Base-by-base conservation (phyloP, 306 rosid species). In the Senna siamea region DNA sequence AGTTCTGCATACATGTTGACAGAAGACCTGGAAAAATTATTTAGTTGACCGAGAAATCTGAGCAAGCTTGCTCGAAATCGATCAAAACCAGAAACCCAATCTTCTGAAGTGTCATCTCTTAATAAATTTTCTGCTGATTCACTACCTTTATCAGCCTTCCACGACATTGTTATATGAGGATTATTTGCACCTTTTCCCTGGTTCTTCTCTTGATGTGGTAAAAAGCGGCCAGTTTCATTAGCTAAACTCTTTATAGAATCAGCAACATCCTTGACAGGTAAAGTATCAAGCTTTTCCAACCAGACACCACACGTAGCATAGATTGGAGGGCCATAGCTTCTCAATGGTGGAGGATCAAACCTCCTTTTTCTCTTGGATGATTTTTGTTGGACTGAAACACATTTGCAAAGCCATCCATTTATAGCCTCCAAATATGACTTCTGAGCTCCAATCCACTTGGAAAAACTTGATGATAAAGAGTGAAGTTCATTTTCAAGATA, bases 371-470 rank as follows among this genome's bases (percentile, higher is more conserved):
- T 84, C 76, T 60, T 95, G 66, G 87, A 47, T 73, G 87, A 59
- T 70, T 81, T 88, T 71, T 83, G 86, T 44, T 82, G 74, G 28
- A 69, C 53, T 37, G 69, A 54, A 32, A 87, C 93, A 12, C 99
- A 95, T 88, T 86, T 92, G 54, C 37, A 23, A 69, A 95, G 90
- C 99, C 99, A 95, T 23, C 86, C 90, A 28, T 80, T 69, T 76
- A 92, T 84, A 58, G 90, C 85, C 76, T 83, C 82, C 38, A 95
- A 77, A 66, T 95, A 95, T 23, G 66, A 86, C 85, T 76, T 86
- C 75, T 95, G 99, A 71, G 99, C 96, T 60, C 75, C 85, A 22
- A 90, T 79, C 98, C 97, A 95, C 85, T 87, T 92, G 37, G 69
- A 69, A 51, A 95, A 85, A 84, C 89, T 84, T 15, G 93, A 84